Conservation (phyloP, 805 yeast species). For the Soucietia sequanensis region DNA sequence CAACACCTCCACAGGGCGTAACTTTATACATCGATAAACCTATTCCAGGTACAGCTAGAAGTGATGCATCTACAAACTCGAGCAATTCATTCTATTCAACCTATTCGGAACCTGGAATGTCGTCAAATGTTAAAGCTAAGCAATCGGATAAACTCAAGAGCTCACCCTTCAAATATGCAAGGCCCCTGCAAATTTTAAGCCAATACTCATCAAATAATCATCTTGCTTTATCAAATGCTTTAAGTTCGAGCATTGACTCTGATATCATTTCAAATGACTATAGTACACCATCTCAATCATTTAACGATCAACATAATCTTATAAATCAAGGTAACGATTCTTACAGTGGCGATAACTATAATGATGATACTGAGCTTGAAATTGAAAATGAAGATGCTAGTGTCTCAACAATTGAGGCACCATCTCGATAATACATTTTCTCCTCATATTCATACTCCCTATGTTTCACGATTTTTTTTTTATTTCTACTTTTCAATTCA, state of each 20-base stretch:
- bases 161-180: conserved; percentile 10
- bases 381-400: conserved; percentile 2
- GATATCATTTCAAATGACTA: conserved; percentile 4
- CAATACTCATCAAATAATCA: conserved; percentile 10
- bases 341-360: too few species aligned
- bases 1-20: conserved; percentile 4
- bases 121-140: too few species aligned
- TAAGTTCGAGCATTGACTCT: conserved; percentile 19
- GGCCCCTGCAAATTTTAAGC: conserved; percentile 27
- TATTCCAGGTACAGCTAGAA: conserved; percentile 1
- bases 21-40: conserved; percentile 1
- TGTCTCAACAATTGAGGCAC: conserved; percentile 2
- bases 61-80: neutral
- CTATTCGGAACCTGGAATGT: conserved; percentile 1
- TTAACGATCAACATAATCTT: neutral
- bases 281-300: conserved; percentile 4
- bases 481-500: too few species aligned
- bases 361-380: neutral
- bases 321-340: conserved; percentile 2
- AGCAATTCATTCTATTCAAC: conserved; percentile 15
- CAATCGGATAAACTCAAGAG: conserved; percentile 3
- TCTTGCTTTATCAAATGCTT: conserved; percentile 5
- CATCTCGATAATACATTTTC: too few species aligned
- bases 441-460: too few species aligned
- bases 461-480: too few species aligned